Evolutionary conservation across 805 yeast species (phyloP).

Genomic region (Soucietia sequanensis): DNA sequence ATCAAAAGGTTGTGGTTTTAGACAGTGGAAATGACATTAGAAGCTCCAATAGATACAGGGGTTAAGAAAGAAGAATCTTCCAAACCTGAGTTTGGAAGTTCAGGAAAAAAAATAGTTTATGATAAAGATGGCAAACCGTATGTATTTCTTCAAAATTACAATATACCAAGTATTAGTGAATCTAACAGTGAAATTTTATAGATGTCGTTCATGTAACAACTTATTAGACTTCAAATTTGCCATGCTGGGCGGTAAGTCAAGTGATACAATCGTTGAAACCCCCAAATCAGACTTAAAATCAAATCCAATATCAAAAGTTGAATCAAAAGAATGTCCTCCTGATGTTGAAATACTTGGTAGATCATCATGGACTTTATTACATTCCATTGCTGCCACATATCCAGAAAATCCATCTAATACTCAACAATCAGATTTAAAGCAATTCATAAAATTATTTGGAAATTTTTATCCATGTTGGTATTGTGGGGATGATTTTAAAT

Average conservation of each 20-base stretch:
- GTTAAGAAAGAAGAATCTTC: no score
- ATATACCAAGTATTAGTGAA: conserved; percentile 2
- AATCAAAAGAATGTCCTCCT: conserved; percentile 69
- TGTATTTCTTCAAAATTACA: conserved; percentile 28
- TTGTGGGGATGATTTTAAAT: conserved; percentile 83
- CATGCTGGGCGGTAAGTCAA: conserved; percentile 15
- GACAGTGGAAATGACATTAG: no score
- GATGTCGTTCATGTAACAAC: conserved; percentile 87
- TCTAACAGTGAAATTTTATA: conserved; percentile 18
- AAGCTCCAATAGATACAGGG: no score
- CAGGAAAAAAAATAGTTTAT: conserved; percentile 68
- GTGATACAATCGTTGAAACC: conserved; percentile 1
- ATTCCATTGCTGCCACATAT: conserved; percentile 85
- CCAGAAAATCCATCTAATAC: conserved; percentile 63
- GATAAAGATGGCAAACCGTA: conserved; percentile 95
- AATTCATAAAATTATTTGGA: conserved; percentile 69
- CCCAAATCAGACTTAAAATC: conserved; percentile 1
- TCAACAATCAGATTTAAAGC: conserved; percentile 69
- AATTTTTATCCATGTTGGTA: conserved; percentile 90
- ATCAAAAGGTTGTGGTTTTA: no score
- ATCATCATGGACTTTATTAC: conserved; percentile 90
- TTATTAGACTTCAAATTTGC: conserved; percentile 77
- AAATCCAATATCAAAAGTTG: conserved; percentile 18
- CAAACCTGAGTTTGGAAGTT: conserved; percentile 49
- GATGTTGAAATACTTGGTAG: conserved; percentile 79